These are phyloP conservation scores for Fomitopsis pinicola DNA, from an alignment of 1,284 basidiomycete genomes.

Conservation along the genomic window DNA sequence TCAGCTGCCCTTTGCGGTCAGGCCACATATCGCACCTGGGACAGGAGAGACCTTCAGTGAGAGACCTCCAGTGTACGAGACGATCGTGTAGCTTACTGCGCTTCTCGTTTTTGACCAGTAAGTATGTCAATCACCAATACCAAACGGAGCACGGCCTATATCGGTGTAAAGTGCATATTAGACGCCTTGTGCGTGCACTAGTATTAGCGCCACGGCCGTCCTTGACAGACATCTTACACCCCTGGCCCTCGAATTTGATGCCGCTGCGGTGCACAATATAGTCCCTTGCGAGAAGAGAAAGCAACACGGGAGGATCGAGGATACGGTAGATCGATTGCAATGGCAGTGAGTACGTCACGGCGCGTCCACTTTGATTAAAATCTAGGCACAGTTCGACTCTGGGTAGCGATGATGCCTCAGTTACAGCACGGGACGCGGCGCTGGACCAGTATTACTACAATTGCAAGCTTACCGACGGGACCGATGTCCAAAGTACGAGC, in stretches of 20 bases:
- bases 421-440: not conserved
- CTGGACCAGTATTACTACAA: not conserved
- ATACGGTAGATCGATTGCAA: not conserved
- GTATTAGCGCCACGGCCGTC: not conserved
- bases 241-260: not conserved
- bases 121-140: not conserved
- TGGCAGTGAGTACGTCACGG: not conserved
- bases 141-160: not conserved
- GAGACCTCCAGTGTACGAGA: too few relatives aligned
- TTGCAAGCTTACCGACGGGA: not conserved
- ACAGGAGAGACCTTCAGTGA: too few relatives aligned
- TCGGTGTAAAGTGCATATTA: not conserved
- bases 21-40: too few relatives aligned
- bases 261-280: not conserved
- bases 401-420: not conserved
- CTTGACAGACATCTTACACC: not conserved
- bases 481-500: not conserved
- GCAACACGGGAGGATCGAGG: not conserved
- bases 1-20: too few relatives aligned
- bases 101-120: not conserved
- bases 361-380: not conserved
- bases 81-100: not conserved
- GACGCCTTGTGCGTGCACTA: not conserved
- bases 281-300: not conserved
- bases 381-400: not conserved